Percentiles rank a stretch among this genome's conserved stretches.
Evolutionary conservation across 306 rosid species (phyloP).

Genomic region (Alnus rubra): DNA sequence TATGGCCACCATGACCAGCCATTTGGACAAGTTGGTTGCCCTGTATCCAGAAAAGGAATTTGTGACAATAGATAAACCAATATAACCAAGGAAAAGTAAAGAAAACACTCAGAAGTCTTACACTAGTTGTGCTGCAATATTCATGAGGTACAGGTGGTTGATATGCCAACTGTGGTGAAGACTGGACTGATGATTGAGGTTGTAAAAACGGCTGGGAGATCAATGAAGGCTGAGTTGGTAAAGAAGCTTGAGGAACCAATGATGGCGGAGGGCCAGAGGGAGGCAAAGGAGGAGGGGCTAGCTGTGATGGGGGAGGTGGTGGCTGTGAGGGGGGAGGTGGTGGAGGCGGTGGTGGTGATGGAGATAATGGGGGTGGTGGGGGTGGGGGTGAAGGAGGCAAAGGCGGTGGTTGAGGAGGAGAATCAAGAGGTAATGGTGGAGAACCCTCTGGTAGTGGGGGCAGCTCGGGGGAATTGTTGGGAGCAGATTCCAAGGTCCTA

Average conservation of each 20-base stretch:
- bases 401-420: slow-evolving; percentile 94
- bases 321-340: slow-evolving; percentile 39
- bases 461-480: slow-evolving; percentile 44
- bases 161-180: slow-evolving; percentile 74
- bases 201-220: slow-evolving; percentile 59
- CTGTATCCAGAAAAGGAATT: slow-evolving; percentile 43
- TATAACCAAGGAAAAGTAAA: slow-evolving; percentile 14
- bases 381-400: slow-evolving; percentile 95
- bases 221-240: slow-evolving; percentile 53
- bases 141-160: slow-evolving; percentile 65
- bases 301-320: slow-evolving; percentile 42
- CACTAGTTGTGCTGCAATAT: slow-evolving; percentile 56
- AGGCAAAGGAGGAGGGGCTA: slow-evolving; percentile 42
- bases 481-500: slow-evolving; percentile 41
- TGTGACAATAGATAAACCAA: slow-evolving; percentile 14
- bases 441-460: slow-evolving; percentile 70
- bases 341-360: slow-evolving; percentile 75
- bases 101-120: slow-evolving; percentile 38
- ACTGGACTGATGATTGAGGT: slow-evolving; percentile 61
- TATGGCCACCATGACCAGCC: slow-evolving; percentile 67
- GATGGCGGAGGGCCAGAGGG: slow-evolving; percentile 59
- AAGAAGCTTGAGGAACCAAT: slow-evolving; percentile 61
- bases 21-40: slow-evolving; percentile 77
- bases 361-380: slow-evolving; percentile 52
- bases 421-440: slow-evolving; percentile 90